A percentile compares a stretch with the other conserved stretches of the same genome.
phyloP scores from a whole-genome alignment of 768 basidiomycete species.

The Mycena polygramma region DNA sequence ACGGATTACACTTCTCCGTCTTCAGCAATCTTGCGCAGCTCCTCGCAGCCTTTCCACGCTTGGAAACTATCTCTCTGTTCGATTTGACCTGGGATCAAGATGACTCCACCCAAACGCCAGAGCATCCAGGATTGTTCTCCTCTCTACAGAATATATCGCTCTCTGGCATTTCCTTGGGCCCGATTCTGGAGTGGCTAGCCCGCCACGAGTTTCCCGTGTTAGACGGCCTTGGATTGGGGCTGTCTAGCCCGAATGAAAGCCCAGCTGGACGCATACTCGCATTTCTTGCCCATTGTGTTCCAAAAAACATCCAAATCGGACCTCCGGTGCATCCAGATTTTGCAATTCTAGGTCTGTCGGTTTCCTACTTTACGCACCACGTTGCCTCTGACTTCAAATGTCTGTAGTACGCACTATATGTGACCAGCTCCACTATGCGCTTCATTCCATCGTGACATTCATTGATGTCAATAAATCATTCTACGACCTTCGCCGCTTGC shows the following conservation, averaged over 20 bases:
- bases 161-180: not conserved
- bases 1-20: slow-evolving; percentile 4
- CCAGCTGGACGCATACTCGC: not conserved
- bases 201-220: slow-evolving; percentile 1
- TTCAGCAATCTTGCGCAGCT: slow-evolving; percentile 2
- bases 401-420: not conserved
- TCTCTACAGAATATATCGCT: not conserved
- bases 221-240: not conserved
- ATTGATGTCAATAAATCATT: not conserved
- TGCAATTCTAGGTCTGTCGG: not conserved
- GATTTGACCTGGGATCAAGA: slow-evolving; percentile 2
- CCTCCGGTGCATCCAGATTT: not conserved
- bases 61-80: slow-evolving; percentile 1
- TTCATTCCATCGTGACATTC: not conserved
- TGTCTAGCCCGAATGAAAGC: not conserved
- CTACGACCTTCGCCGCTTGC: not conserved
- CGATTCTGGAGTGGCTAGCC: slow-evolving; percentile 4
- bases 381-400: not conserved
- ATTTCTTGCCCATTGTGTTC: not conserved
- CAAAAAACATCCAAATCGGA: not conserved
- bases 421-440: not conserved
- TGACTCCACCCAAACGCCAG: too few relatives aligned
- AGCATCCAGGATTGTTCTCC: not conserved
- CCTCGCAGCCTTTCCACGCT: slow-evolving; percentile 1
- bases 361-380: not conserved